phyloP scores from a whole-genome alignment of 495 filamentous ascomycete species.

The Aspergillus conjunctus region DNA sequence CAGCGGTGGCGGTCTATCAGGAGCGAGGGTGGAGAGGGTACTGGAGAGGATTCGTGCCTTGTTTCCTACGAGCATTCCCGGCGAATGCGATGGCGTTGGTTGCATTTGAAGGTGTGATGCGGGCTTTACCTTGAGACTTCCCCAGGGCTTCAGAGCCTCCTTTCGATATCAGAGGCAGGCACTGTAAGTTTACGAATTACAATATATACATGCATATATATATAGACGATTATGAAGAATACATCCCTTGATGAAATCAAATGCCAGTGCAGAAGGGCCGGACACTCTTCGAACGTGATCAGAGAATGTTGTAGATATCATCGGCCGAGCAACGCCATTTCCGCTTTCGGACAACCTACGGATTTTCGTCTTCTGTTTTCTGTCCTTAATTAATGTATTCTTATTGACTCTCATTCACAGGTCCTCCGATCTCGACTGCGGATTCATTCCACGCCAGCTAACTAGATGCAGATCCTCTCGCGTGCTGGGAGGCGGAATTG shows the following conservation, averaged over 20 bases:
- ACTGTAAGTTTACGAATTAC: slow-evolving; percentile 4
- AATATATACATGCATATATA: slow-evolving; percentile 3
- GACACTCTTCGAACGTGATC: too few relatives aligned
- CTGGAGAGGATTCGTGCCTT: slow-evolving; percentile 93
- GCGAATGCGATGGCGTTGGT: slow-evolving; percentile 94
- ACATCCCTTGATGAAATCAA: background rate
- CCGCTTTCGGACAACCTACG: too few relatives aligned
- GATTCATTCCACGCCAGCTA: background rate
- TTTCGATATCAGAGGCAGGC: background rate
- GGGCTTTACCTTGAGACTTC: slow-evolving; percentile 58
- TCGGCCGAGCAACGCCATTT: background rate
- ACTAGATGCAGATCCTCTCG: slow-evolving; percentile 9
- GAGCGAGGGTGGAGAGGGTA: slow-evolving; percentile 78
- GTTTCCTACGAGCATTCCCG: slow-evolving; percentile 91
- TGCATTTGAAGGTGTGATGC: slow-evolving; percentile 92
- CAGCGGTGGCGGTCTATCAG: slow-evolving; percentile 71
- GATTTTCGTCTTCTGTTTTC: too few relatives aligned
- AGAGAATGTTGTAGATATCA: background rate
- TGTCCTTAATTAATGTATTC: too few relatives aligned
- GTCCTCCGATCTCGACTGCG: background rate
- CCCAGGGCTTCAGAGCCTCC: background rate
- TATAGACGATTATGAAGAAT: background rate
- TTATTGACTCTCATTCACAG: too few relatives aligned
- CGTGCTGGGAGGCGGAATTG: background rate
- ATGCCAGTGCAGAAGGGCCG: background rate